These are phyloP conservation scores for Gracilaria domingensis DNA, from an alignment of 23 red algal genomes.

Conservation along the genomic window DNA sequence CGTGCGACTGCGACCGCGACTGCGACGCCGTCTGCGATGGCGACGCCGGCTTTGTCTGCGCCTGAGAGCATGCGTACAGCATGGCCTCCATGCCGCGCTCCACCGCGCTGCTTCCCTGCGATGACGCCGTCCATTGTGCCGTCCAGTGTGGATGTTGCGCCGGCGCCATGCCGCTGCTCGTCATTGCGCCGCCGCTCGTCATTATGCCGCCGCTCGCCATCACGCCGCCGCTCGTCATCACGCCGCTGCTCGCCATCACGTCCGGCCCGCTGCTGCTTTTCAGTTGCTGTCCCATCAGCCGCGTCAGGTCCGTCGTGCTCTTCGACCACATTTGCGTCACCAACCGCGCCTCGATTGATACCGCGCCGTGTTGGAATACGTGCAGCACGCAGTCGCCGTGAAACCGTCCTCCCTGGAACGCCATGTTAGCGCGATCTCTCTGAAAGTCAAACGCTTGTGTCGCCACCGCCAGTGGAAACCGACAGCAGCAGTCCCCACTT, in stretches of 20 bases:
- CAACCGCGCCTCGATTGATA: conserved; percentile 12
- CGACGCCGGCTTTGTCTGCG: neutral
- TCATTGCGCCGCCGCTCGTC: neutral
- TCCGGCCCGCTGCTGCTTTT: neutral
- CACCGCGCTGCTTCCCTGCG: neutral
- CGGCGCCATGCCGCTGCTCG: neutral
- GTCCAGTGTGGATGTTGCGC: no score
- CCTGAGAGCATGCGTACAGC: conserved; percentile 14
- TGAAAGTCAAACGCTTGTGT: conserved; percentile 65
- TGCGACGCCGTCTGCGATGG: neutral
- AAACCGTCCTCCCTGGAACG: conserved; percentile 48
- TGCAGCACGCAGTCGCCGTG: conserved; percentile 40
- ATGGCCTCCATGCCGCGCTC: neutral
- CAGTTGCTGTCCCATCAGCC: neutral
- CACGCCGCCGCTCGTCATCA: neutral
- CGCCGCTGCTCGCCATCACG: conserved; percentile 12
- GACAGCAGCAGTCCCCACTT: conserved; percentile 48
- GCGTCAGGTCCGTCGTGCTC: conserved; percentile 33
- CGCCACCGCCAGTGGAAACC: conserved; percentile 35
- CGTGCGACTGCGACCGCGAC: neutral
- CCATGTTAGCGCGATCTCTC: conserved; percentile 56
- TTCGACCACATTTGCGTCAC: conserved; percentile 35
- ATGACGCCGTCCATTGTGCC: neutral
- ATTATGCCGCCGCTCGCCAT: neutral
- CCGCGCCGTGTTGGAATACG: conserved; percentile 10